Conservation (phyloP, 768 basidiomycete genomes). For the Trametes gibbosa region DNA sequence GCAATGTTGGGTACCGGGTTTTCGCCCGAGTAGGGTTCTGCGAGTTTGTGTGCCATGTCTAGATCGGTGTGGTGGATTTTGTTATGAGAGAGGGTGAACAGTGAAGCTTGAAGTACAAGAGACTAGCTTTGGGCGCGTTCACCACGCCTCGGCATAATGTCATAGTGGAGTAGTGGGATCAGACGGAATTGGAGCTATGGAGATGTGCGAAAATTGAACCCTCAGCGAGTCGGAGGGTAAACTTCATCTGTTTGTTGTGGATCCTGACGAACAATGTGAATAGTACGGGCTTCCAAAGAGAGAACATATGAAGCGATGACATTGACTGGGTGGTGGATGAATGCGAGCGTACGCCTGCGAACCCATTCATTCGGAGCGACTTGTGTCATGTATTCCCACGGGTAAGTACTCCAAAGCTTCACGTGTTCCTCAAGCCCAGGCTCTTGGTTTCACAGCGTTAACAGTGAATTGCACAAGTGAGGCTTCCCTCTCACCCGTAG, state of each 20-base stretch:
- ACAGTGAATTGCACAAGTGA: too few species aligned
- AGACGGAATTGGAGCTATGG: not conserved
- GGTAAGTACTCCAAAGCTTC: too few species aligned
- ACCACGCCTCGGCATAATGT: not conserved
- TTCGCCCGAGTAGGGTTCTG: slow-evolving; percentile 33
- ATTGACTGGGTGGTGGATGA: too few species aligned
- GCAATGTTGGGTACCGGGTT: slow-evolving; percentile 33
- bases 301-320: too few species aligned
- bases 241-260: too few species aligned
- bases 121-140: not conserved
- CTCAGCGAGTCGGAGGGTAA: too few species aligned
- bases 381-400: not conserved
- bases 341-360: too few species aligned
- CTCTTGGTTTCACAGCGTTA: too few species aligned
- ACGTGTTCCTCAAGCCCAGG: too few species aligned
- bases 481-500: too few species aligned
- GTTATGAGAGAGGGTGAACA: not conserved
- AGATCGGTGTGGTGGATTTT: not conserved
- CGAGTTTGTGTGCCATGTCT: slow-evolving; percentile 28
- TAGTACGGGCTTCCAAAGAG: too few species aligned
- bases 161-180: slow-evolving; percentile 7
- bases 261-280: too few species aligned
- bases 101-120: not conserved
- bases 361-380: not conserved
- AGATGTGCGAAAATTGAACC: not conserved